phyloP scores from a whole-genome alignment of 2,329 filamentous ascomycete species.

The Scolecobasidium constrictum region DNA sequence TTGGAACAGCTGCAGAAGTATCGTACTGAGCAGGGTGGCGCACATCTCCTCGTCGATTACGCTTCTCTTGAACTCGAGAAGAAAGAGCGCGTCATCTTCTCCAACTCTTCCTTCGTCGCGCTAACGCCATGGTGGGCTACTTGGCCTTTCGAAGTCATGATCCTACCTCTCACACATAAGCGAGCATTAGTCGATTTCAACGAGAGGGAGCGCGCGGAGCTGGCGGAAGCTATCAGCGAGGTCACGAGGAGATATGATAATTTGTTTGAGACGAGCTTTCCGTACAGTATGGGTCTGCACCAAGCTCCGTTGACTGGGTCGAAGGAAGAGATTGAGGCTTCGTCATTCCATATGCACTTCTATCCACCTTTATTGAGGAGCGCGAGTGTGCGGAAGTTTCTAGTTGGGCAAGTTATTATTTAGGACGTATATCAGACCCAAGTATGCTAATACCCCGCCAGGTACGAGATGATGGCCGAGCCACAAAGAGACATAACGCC shows the following conservation, averaged over 20 bases:
- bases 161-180: conserved; percentile 75
- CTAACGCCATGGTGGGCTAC: conserved; percentile 96
- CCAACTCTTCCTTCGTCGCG: conserved; percentile 75
- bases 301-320: conserved; percentile 81
- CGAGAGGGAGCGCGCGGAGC: conserved; percentile 54
- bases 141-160: conserved; percentile 94
- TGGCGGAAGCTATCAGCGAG: conserved; percentile 79
- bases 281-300: conserved; percentile 95
- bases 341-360: conserved; percentile 95
- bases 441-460: too few relatives aligned
- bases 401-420: conserved; percentile 70
- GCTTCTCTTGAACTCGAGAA: conserved; percentile 72
- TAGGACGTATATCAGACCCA: too few relatives aligned
- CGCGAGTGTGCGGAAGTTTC: conserved; percentile 88
- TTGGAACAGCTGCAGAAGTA: conserved; percentile 71
- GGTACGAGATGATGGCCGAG: conserved; percentile 89
- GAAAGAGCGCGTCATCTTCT: conserved; percentile 74
- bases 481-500: conserved; percentile 98
- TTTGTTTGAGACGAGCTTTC: conserved; percentile 90
- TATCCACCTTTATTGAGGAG: conserved; percentile 88
- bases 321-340: conserved; percentile 72
- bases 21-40: conserved; percentile 56
- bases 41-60: conserved; percentile 78
- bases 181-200: conserved; percentile 75
- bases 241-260: conserved; percentile 91